phyloP scores from a whole-genome alignment of 73 alveolate genomes.

The Paramecium sonneborni region DNA sequence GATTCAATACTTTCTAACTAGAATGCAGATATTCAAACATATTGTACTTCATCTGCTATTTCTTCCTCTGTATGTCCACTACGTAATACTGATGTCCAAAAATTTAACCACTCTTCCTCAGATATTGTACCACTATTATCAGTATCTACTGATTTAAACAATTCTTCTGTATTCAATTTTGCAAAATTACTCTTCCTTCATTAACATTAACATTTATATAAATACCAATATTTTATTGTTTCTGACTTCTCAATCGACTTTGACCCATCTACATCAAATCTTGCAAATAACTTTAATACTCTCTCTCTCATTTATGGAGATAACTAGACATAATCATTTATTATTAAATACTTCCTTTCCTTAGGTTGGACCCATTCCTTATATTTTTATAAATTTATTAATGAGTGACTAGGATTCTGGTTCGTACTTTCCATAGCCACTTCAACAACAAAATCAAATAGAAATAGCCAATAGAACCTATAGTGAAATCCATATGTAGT shows the following conservation, averaged over 20 bases:
- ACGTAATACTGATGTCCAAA: conserved; percentile 61
- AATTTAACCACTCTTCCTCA: conserved; percentile 73
- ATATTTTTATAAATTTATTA: neutral
- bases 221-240: conserved; percentile 64
- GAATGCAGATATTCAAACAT: neutral
- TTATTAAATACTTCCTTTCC: conserved; percentile 2
- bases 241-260: conserved; percentile 61
- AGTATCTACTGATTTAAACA: conserved; percentile 64
- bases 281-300: conserved; percentile 44
- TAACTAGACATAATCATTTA: neutral
- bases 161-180: conserved; percentile 63
- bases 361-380: conserved; percentile 52
- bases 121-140: conserved; percentile 67
- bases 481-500: neutral
- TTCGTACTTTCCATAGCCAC: neutral
- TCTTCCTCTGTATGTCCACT: conserved; percentile 66
- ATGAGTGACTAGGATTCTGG: neutral
- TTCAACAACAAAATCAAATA: neutral
- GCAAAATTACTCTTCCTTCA: conserved; percentile 67
- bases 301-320: conserved; percentile 60
- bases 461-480: neutral
- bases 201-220: neutral
- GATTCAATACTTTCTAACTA: conserved; percentile 40
- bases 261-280: conserved; percentile 64
- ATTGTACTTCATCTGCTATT: conserved; percentile 60